Conservation (phyloP, 2,329 filamentous ascomycete genomes). For the Exophiala alcalophila region DNA sequence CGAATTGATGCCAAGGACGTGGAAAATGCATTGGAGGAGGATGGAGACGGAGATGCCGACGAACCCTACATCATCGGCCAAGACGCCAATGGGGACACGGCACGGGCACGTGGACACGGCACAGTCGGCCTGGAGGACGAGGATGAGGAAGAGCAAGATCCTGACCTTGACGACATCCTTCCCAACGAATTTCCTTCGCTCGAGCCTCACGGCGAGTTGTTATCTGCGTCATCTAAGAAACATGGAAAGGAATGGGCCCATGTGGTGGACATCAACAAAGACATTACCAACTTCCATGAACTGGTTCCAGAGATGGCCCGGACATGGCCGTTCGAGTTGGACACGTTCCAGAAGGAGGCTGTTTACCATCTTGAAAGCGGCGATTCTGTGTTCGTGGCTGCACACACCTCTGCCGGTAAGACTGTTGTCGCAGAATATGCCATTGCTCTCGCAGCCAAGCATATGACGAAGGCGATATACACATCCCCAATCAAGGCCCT, state of each 20-base stretch:
- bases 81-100: slow-evolving; percentile 9
- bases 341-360: slow-evolving; percentile 97
- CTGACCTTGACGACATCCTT: slow-evolving; percentile 77
- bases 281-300: slow-evolving; percentile 90
- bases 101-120: slow-evolving; percentile 10
- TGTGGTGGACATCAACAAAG: slow-evolving; percentile 92
- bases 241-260: slow-evolving; percentile 91
- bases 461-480: slow-evolving; percentile 99
- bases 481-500: slow-evolving; percentile 97
- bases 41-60: slow-evolving; percentile 37
- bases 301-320: slow-evolving; percentile 94
- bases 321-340: slow-evolving; percentile 94
- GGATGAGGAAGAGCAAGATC: slow-evolving; percentile 47
- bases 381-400: slow-evolving; percentile 96
- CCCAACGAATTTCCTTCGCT: slow-evolving; percentile 91
- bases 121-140: slow-evolving; percentile 30
- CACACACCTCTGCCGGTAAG: slow-evolving; percentile 96
- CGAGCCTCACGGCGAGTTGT: slow-evolving; percentile 75
- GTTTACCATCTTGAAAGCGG: slow-evolving; percentile 96
- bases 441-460: slow-evolving; percentile 91
- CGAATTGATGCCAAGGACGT: slow-evolving; percentile 67
- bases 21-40: slow-evolving; percentile 58
- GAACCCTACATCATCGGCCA: slow-evolving; percentile 17
- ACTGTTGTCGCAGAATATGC: slow-evolving; percentile 98
- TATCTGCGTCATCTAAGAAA: slow-evolving; percentile 68